Base-by-base conservation (phyloP, 2,329 filamentous ascomycete species). In the Arachnomyces sp. region DNA sequence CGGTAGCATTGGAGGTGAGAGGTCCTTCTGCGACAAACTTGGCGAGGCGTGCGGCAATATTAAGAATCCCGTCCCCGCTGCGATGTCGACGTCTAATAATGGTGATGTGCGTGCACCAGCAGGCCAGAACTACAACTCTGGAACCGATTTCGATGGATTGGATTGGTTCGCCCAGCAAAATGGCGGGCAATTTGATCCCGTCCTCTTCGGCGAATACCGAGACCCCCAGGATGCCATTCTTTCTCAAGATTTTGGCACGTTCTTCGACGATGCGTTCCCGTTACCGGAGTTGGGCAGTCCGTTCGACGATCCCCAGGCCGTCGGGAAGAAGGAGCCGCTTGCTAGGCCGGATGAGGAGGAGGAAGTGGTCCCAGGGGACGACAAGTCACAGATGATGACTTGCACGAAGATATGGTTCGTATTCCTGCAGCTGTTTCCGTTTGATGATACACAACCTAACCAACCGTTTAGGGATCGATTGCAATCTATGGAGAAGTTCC, bases 361-460 rank as follows among this genome's bases (percentile, higher is more conserved):
- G 6, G n/a, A n/a, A n/a, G 82, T 80, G 46, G 75, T 79, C 12
- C 76, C 77, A 7, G 74, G 68, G 7, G 74, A 76, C 43, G 71
- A 79, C 47, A 70, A 72, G 39, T 70, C 75, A 25, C 71, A 82
- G 50, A 74, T 86, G 56, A 72, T 94, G 53, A 87, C 77, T 44
- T 95, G 89, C 66, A 89, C 84, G 52, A 89, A 92, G 59, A 89
- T 96, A 38, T 96, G 90, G 90, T 95, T 76, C 58, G 84, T 70
- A 37, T 13, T 18, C 13, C 41, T 20, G 2, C 31, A 15, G 8
- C 13, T 39, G 3, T 8, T 18, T 31, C 7, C 16, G 4, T 12
- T 34, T 28, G 30, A 11, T 12, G n/a, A n/a, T n/a, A n/a, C 39
- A 17, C 42, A 15, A 35, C 28, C 15, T 38, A 40, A 32, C 35